Evolutionary conservation across 2,329 filamentous ascomycete genomes (phyloP).

Genomic region (Fusarium sp.): DNA sequence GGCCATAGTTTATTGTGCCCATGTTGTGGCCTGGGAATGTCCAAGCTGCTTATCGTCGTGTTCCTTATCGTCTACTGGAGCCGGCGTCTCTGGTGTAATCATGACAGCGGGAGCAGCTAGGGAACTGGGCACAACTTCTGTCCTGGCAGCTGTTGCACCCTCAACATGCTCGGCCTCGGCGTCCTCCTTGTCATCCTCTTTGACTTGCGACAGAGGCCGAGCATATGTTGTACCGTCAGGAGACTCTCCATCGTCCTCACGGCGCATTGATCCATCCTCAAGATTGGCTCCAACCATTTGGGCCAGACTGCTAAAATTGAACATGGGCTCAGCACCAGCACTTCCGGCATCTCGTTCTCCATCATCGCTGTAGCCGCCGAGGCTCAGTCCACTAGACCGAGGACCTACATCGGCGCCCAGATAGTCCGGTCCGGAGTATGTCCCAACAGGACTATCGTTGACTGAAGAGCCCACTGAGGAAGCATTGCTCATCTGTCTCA

Average conservation of each 20-base stretch:
- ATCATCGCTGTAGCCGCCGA: slow-evolving; percentile 63
- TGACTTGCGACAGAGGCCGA: slow-evolving; percentile 56
- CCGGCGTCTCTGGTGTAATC: slow-evolving; percentile 67
- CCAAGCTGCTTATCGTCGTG: slow-evolving; percentile 63
- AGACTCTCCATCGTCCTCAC: slow-evolving; percentile 50
- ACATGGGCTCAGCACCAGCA: slow-evolving; percentile 79
- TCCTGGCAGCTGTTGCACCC: slow-evolving; percentile 17
- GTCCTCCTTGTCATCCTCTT: slow-evolving; percentile 58
- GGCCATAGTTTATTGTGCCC: slow-evolving; percentile 4
- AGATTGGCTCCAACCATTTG: slow-evolving; percentile 82
- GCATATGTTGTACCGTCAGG: slow-evolving; percentile 35
- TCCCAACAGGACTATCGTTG: slow-evolving; percentile 75
- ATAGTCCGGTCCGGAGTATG: slow-evolving; percentile 59
- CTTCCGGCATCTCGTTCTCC: slow-evolving; percentile 67
- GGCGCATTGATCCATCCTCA: slow-evolving; percentile 60
- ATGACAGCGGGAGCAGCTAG: slow-evolving; percentile 59
- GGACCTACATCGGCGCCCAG: slow-evolving; percentile 60
- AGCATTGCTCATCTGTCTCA: slow-evolving; percentile 88
- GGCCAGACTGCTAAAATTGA: slow-evolving; percentile 91
- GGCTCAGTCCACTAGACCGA: slow-evolving; percentile 68
- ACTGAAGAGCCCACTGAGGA: slow-evolving; percentile 87
- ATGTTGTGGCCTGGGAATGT: slow-evolving; percentile 56
- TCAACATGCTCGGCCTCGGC: slow-evolving; percentile 54
- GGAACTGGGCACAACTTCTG: slow-evolving; percentile 10
- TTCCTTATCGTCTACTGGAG: slow-evolving; percentile 52